phyloP scores from a whole-genome alignment of 768 basidiomycete genomes.

The Hydnomerulius pinastri region DNA sequence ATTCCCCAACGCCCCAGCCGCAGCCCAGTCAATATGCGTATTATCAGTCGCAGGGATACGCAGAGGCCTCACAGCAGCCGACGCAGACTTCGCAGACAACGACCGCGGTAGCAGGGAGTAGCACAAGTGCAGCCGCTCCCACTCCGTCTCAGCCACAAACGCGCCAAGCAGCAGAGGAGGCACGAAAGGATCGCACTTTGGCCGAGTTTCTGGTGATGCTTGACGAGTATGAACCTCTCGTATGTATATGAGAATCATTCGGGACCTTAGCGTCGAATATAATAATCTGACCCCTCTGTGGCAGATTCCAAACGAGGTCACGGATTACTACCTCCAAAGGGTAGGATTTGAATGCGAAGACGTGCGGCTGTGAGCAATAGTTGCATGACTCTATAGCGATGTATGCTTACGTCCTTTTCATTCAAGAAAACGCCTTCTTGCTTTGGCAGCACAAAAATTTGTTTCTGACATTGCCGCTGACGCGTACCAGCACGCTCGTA shows the following conservation, averaged over 20 bases:
- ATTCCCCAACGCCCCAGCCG: slow-evolving; percentile 33
- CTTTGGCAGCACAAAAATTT: slow-evolving; percentile 96
- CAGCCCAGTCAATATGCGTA: slow-evolving; percentile 23
- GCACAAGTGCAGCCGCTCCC: slow-evolving; percentile 20
- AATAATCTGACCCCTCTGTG: background rate
- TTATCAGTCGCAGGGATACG: slow-evolving; percentile 12
- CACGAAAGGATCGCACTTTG: slow-evolving; percentile 84
- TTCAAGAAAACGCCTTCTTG: slow-evolving; percentile 86
- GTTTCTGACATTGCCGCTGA: slow-evolving; percentile 96
- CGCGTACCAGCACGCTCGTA: slow-evolving; percentile 96
- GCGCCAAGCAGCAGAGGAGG: slow-evolving; percentile 76
- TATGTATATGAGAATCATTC: slow-evolving; percentile 37
- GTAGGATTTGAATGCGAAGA: slow-evolving; percentile 97
- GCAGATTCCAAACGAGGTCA: slow-evolving; percentile 96
- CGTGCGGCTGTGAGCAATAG: slow-evolving; percentile 81
- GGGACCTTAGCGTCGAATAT: background rate
- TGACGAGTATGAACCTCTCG: slow-evolving; percentile 95
- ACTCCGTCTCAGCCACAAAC: slow-evolving; percentile 43
- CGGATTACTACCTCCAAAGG: slow-evolving; percentile 94
- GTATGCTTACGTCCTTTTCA: slow-evolving; percentile 1
- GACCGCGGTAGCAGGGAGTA: slow-evolving; percentile 15
- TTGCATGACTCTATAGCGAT: slow-evolving; percentile 4
- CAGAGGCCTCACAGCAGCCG: slow-evolving; percentile 26
- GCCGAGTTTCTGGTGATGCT: slow-evolving; percentile 95
- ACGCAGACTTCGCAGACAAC: slow-evolving; percentile 19